Percentiles rank a stretch among this genome's conserved stretches.
These are phyloP conservation scores for Septoria petroselini DNA, from an alignment of 2,329 filamentous ascomycete genomes.

Conservation along the genomic window DNA sequence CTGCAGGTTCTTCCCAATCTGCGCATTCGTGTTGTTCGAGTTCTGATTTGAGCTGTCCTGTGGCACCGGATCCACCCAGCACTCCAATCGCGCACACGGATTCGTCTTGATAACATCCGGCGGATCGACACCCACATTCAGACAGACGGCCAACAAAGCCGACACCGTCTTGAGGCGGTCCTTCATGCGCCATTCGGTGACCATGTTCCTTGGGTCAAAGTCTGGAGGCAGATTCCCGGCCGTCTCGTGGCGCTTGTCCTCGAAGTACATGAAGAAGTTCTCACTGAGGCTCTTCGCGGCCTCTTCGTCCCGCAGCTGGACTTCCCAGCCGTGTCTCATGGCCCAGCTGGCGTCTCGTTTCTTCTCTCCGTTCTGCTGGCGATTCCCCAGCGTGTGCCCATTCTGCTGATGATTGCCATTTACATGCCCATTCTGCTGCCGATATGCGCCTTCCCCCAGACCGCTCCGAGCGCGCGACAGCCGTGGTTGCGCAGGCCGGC, in stretches of 20 bases:
- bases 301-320: constrained; percentile 88
- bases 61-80: constrained; percentile 86
- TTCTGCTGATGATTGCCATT: constrained; percentile 10
- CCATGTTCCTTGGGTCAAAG: constrained; percentile 37
- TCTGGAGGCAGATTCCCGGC: constrained; percentile 76
- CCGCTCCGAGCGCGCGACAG: constrained; percentile 26
- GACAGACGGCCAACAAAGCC: constrained; percentile 85
- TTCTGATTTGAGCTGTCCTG: constrained; percentile 48
- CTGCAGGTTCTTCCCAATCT: constrained; percentile 94
- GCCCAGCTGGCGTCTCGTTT: constrained; percentile 20
- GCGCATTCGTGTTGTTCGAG: constrained; percentile 57
- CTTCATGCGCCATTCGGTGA: constrained; percentile 96
- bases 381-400: constrained; percentile 1
- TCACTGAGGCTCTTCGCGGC: constrained; percentile 66
- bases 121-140: constrained; percentile 96
- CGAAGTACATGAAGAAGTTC: constrained; percentile 99
- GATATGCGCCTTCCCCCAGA: constrained; percentile 14
- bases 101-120: constrained; percentile 95
- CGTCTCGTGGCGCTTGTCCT: constrained; percentile 94
- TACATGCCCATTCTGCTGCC: constrained; percentile 6
- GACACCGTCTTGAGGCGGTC: constrained; percentile 96
- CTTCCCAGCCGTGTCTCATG: constrained; percentile 84
- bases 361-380: not conserved
- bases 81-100: constrained; percentile 89
- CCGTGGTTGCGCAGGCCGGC: constrained; percentile 16